phyloP scores from a whole-genome alignment of 306 rosid species.

The Canavalia gladiata region DNA sequence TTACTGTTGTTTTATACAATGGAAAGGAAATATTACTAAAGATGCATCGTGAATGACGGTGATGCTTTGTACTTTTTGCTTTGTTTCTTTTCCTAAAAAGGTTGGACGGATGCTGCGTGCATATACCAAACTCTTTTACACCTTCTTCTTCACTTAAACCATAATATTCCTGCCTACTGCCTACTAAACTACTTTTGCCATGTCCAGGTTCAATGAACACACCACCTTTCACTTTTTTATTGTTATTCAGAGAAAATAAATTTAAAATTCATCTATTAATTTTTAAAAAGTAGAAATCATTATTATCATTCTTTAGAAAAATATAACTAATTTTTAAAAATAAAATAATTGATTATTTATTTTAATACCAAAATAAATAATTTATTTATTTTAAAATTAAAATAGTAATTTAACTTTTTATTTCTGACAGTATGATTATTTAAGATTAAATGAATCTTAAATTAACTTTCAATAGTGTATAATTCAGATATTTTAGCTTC shows the following conservation, averaged over 20 bases:
- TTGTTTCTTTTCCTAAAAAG: constrained; percentile 40
- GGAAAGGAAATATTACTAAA: constrained; percentile 30
- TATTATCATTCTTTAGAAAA: no score
- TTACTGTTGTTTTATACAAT: constrained; percentile 1
- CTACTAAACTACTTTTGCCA: not conserved
- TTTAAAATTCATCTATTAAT: no score
- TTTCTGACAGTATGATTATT: constrained; percentile 39
- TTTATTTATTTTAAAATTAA: no score
- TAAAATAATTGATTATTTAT: no score
- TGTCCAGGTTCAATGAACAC: constrained; percentile 71
- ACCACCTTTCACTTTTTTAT: not conserved
- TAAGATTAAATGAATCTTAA: not conserved
- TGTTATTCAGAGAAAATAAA: no score
- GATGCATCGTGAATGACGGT: constrained; percentile 37
- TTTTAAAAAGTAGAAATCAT: no score
- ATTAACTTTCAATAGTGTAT: no score
- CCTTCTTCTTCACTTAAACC: constrained; percentile 7
- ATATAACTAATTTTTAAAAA: no score
- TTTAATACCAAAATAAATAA: no score
- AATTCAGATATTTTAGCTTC: no score
- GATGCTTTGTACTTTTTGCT: constrained; percentile 43
- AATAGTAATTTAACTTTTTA: not conserved
- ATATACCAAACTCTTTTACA: constrained; percentile 47
- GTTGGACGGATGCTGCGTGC: constrained; percentile 44
- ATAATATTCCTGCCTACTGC: not conserved